Conservation (phyloP, 257 asterid genomes). For the Echites panduratus region DNA sequence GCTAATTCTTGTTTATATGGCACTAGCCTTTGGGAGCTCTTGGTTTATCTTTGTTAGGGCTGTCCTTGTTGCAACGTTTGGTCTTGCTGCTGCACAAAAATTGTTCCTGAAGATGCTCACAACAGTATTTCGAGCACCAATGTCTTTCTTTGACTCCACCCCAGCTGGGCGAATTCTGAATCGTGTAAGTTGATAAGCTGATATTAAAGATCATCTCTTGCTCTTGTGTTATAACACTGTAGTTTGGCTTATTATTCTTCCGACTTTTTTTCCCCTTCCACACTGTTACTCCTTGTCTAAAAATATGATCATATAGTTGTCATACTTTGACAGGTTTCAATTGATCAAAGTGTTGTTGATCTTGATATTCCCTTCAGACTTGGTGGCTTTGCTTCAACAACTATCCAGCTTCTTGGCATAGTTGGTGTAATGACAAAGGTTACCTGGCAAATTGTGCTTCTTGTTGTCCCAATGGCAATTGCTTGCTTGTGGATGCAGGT, state of each 20-base stretch:
- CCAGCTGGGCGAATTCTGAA: slow-evolving; percentile 93
- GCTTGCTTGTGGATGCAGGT: slow-evolving; percentile 99
- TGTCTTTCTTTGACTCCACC: slow-evolving; percentile 97
- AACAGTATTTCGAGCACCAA: slow-evolving; percentile 75
- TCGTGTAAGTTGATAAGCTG: slow-evolving; percentile 52
- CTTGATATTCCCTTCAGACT: slow-evolving; percentile 99
- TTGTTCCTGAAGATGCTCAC: slow-evolving; percentile 75
- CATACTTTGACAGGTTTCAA: slow-evolving; percentile 68
- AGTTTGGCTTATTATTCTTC: slow-evolving; percentile 10
- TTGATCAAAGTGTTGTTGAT: slow-evolving; percentile 98
- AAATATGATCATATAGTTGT: slow-evolving; percentile 27
- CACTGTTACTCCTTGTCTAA: neutral
- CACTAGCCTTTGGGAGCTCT: slow-evolving; percentile 97
- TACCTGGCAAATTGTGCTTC: slow-evolving; percentile 97
- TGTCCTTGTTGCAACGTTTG: slow-evolving; percentile 92
- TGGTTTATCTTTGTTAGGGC: slow-evolving; percentile 90
- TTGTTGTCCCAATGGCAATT: slow-evolving; percentile 92
- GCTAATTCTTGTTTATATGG: slow-evolving; percentile 86
- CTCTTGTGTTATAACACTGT: slow-evolving; percentile 5
- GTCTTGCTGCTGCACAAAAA: slow-evolving; percentile 94
- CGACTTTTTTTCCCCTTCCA: slow-evolving; percentile 3
- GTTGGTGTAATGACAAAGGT: slow-evolving; percentile 95
- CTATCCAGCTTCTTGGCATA: slow-evolving; percentile 93
- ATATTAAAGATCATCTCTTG: slow-evolving; percentile 1
- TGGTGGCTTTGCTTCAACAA: slow-evolving; percentile 99